A percentile compares a stretch with the other conserved stretches of the same genome.
phyloP scores from a whole-genome alignment of 1,139 yeast genomes.

The Kodamaea ohmeri region DNA sequence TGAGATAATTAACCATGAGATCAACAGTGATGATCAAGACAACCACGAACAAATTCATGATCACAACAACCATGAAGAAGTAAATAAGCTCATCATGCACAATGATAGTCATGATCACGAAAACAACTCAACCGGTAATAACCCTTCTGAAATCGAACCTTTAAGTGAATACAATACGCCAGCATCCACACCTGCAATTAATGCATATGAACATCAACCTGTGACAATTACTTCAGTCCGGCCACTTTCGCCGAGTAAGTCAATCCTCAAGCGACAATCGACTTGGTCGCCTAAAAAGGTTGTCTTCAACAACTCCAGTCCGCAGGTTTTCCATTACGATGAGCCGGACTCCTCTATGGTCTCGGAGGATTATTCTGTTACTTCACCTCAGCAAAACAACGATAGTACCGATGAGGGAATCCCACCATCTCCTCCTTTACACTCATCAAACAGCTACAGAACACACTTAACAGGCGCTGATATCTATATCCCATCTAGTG shows the following conservation, averaged over 20 bases:
- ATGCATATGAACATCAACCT: too few relatives aligned
- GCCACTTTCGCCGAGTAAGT: constrained; percentile 36
- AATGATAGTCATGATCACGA: too few relatives aligned
- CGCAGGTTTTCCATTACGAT: constrained; percentile 36
- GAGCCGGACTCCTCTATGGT: constrained; percentile 14
- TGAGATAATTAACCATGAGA: too few relatives aligned
- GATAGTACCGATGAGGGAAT: constrained; percentile 19
- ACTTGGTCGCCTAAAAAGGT: constrained; percentile 35
- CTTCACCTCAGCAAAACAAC: constrained; percentile 1
- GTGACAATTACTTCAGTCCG: neutral
- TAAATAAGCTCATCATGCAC: too few relatives aligned
- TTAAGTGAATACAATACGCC: too few relatives aligned
- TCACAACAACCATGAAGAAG: too few relatives aligned
- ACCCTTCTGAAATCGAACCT: too few relatives aligned
- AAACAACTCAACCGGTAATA: too few relatives aligned
- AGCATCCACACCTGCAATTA: too few relatives aligned
- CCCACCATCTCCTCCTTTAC: constrained; percentile 34
- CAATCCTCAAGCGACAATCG: constrained; percentile 38
- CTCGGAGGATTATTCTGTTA: constrained; percentile 3
- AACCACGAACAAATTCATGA: too few relatives aligned
- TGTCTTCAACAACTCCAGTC: constrained; percentile 33
- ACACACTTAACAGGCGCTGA: neutral
- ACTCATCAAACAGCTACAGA: constrained; percentile 5
- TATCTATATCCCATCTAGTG: too few relatives aligned
- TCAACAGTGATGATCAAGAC: too few relatives aligned